phyloP scores from a whole-genome alignment of 2,329 filamentous ascomycete genomes.

The Gaeumannomyces tritici region DNA sequence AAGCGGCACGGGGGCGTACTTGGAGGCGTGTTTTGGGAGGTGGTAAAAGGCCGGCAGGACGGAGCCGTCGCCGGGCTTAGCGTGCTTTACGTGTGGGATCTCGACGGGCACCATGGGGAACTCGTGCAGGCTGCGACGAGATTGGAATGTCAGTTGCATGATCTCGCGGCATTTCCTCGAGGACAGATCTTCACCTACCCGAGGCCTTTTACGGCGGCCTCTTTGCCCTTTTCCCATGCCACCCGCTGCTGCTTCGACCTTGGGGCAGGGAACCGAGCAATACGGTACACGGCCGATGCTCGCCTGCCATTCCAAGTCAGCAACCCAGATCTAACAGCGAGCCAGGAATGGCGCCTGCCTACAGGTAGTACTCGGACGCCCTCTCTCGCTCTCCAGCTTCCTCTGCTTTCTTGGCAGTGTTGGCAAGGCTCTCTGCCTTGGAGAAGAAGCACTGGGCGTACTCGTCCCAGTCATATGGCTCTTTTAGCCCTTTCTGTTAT shows the following conservation, averaged over 20 bases:
- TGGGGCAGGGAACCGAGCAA: conserved; percentile 22
- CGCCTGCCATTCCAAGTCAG: conserved; percentile 10
- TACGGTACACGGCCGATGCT: conserved; percentile 22
- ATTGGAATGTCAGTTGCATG: neutral
- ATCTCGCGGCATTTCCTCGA: neutral
- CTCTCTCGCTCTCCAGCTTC: conserved; percentile 14
- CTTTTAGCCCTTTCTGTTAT: neutral
- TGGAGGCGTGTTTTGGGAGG: conserved; percentile 14
- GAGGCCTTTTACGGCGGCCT: conserved; percentile 18
- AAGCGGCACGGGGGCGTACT: conserved; percentile 11
- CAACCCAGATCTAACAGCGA: neutral
- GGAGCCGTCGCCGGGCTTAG: conserved; percentile 13
- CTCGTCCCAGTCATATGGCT: conserved; percentile 21
- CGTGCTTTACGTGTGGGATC: conserved; percentile 18
- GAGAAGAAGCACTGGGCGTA: conserved; percentile 23
- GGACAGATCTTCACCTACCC: conserved; percentile 4
- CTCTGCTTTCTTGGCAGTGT: neutral
- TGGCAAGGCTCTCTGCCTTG: conserved; percentile 17
- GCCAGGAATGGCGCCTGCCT: conserved; percentile 3
- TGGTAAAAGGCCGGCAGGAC: conserved; percentile 18
- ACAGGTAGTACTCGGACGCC: conserved; percentile 22
- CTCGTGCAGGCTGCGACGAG: conserved; percentile 11
- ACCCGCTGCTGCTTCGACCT: conserved; percentile 17
- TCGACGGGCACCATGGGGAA: conserved; percentile 17
- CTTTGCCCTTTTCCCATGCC: conserved; percentile 19